Percentiles rank a stretch among this genome's conserved stretches.
Conservation (phyloP, 179 eudicot genomes). For the Amaranthus tricolor region DNA sequence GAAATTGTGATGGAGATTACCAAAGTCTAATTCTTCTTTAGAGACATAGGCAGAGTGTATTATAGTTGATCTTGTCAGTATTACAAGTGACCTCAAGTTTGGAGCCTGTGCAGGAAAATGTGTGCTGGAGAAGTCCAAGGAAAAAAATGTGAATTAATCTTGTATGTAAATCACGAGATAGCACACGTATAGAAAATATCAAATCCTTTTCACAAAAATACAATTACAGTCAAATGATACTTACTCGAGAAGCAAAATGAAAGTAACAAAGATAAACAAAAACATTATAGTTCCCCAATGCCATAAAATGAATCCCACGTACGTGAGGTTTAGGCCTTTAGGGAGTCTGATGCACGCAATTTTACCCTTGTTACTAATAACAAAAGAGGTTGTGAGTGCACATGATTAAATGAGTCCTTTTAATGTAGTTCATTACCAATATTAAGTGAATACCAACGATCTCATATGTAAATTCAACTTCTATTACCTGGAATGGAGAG, state of each 20-base stretch:
- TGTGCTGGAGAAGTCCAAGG: conserved; percentile 2
- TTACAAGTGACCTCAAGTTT: conserved; percentile 29
- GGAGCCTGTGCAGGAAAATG: conserved; percentile 22
- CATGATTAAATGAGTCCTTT: no score
- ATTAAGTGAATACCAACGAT: not conserved
- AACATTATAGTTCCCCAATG: not conserved
- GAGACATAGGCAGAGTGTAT: conserved; percentile 10
- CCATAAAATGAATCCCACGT: not conserved
- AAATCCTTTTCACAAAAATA: not conserved
- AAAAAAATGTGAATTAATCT: not conserved
- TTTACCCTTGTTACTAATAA: no score
- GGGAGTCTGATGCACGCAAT: not conserved
- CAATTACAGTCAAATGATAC: not conserved
- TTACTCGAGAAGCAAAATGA: no score
- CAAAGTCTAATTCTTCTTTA: conserved; percentile 22
- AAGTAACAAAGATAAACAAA: no score
- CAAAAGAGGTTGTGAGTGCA: no score
- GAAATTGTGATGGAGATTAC: conserved; percentile 20
- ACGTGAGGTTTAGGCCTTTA: not conserved
- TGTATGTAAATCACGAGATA: not conserved
- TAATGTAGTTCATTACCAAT: not conserved
- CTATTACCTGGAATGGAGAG: conserved; percentile 25
- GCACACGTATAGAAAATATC: not conserved
- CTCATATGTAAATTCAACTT: not conserved
- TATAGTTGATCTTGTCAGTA: conserved; percentile 18